phyloP scores from a whole-genome alignment of 2,329 filamentous ascomycete genomes.

The Sporothrix globosa region DNA sequence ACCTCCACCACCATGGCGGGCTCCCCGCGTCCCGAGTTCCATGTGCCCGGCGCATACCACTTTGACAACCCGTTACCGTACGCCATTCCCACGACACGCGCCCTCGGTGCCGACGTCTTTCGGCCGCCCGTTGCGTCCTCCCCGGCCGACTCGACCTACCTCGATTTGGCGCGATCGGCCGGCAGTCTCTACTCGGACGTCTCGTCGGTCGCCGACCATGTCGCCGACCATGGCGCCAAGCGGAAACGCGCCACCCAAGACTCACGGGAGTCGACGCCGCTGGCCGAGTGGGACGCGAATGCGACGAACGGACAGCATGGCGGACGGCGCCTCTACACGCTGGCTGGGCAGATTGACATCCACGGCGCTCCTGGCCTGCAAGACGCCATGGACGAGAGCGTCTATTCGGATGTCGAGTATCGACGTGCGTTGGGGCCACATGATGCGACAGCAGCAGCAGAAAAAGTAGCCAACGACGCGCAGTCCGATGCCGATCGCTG shows the following conservation, averaged over 20 bases:
- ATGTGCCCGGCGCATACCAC: slow-evolving; percentile 43
- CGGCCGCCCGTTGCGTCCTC: slow-evolving; percentile 41
- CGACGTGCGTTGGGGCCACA: slow-evolving; percentile 55
- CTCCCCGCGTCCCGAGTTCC: slow-evolving; percentile 40
- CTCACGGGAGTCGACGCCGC: slow-evolving; percentile 44
- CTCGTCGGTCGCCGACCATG: slow-evolving; percentile 38
- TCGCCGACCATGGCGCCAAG: slow-evolving; percentile 44
- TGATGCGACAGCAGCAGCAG: slow-evolving; percentile 37
- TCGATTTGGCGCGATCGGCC: slow-evolving; percentile 45
- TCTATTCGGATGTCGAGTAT: slow-evolving; percentile 62
- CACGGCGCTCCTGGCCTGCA: slow-evolving; percentile 43
- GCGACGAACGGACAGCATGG: slow-evolving; percentile 2
- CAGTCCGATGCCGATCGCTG: slow-evolving; percentile 48
- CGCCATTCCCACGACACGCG: slow-evolving; percentile 31
- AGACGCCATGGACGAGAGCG: slow-evolving; percentile 54
- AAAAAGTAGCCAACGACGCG: slow-evolving; percentile 39
- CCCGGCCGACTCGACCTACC: slow-evolving; percentile 36
- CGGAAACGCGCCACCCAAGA: slow-evolving; percentile 48
- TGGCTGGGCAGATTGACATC: slow-evolving; percentile 59
- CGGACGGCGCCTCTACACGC: slow-evolving; percentile 47
- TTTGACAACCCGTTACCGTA: slow-evolving; percentile 37
- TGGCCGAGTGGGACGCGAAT: slow-evolving; percentile 42
- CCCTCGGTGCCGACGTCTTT: slow-evolving; percentile 43
- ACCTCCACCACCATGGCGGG: slow-evolving; percentile 26
- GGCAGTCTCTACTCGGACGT: slow-evolving; percentile 47